A percentile compares a stretch with the other conserved stretches of the same genome.
These are phyloP conservation scores for Aspergillus terreus DNA, from an alignment of 2,329 filamentous ascomycete species.

Conservation along the genomic window DNA sequence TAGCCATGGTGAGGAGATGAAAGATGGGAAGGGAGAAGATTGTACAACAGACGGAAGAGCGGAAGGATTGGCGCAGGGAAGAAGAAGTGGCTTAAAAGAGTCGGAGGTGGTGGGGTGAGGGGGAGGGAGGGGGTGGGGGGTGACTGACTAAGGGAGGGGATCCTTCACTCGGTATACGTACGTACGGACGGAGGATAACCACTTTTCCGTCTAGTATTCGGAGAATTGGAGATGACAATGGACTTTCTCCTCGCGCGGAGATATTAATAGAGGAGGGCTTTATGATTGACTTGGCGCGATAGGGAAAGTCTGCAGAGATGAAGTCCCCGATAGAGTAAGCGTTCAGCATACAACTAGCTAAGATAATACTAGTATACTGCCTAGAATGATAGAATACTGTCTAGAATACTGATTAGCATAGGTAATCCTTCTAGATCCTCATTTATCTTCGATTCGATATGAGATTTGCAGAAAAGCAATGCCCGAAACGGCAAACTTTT, in stretches of 20 bases:
- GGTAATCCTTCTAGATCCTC: neutral
- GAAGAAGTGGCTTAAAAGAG: constrained; percentile 5
- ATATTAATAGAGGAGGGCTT: too few relatives aligned
- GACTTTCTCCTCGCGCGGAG: too few relatives aligned
- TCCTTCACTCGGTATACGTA: neutral
- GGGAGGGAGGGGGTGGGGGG: constrained; percentile 2
- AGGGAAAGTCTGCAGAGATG: too few relatives aligned
- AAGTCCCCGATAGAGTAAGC: too few relatives aligned
- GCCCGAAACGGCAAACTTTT: constrained; percentile 17
- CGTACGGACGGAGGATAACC: too few relatives aligned
- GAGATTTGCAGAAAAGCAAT: too few relatives aligned
- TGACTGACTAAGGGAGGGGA: neutral
- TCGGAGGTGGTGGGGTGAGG: constrained; percentile 9
- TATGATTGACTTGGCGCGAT: too few relatives aligned
- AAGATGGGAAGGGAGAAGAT: neutral
- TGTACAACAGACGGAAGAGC: neutral
- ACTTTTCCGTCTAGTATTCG: neutral
- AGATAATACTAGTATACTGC: too few relatives aligned
- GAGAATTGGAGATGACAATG: neutral
- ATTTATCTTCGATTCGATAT: too few relatives aligned
- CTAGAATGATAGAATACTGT: too few relatives aligned
- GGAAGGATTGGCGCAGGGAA: neutral
- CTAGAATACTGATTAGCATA: too few relatives aligned
- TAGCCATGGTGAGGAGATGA: constrained; percentile 2
- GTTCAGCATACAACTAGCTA: too few relatives aligned